Base-by-base conservation (phyloP, 257 asterid species). In the Perilla frutescens region DNA sequence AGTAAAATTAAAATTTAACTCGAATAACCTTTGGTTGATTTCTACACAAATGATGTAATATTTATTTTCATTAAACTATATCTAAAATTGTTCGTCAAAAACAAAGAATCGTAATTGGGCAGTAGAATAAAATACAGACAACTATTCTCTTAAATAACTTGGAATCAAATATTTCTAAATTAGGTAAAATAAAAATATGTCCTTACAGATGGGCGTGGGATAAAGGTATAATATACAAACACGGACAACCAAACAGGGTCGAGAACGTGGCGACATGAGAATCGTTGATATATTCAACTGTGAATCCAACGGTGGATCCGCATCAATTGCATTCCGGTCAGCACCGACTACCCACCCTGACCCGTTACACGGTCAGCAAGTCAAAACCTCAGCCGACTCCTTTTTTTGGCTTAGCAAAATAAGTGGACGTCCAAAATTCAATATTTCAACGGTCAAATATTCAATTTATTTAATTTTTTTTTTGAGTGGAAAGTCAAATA, bases 361-460 rank as follows among this genome's bases (percentile, higher is more conserved):
- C 74, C 66, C 62, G 36, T 44, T 40, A 65, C 34, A 11, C 58
- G 69, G 80, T 74, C 77, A 79, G 49, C 49, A 67, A 66, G 79
- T 75, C 79, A 75, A 68, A 53, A 34, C 54, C 79, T 13, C 50
- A 5, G 72, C 81, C 72, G 59, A 47, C 74, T 76, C 32, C 45
- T 12, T 10, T 8, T 2, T 36, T 8, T 10, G 6, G 34, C 32
- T 47, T 40, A 20, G 32, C 15, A 14, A 36, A 36, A 20, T 20
- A 45, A 65, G 14, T 54, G 36, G 59, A 58, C 7, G 2, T 13
- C 7, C 60, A 43, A 34, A 26, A 47, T 81, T 83, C 82, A 71
- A 71, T 66, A 50, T 31, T 79, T 84, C 84, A 72, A 76, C 71
- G 45, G 76, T 80, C 84, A 72, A 71, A 76, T 26, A 59, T 71